Evolutionary conservation across 2,329 filamentous ascomycete genomes (phyloP), one percentile per base, ranked within the genome.

Genomic region (Gremmenia infestans): DNA sequence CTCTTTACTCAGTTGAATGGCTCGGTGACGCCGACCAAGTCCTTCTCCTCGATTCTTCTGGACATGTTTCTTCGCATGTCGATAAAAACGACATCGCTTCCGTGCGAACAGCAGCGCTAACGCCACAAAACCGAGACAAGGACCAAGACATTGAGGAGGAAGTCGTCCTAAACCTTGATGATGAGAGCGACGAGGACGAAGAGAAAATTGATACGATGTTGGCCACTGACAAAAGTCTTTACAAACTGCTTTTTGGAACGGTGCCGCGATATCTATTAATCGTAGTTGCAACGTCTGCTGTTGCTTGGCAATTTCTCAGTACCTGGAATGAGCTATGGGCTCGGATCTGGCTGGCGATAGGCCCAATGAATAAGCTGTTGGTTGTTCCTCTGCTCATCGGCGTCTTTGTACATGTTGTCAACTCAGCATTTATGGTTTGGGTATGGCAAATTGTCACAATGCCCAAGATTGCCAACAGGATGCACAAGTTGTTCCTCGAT

Each of bases 311-410:
- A 47, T 5, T 47, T 47, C 43, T 47, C 43, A 47, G 43, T 23
- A 47, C 43, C 43, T 47, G 43, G 43, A 47, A 47, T 47, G 43
- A 47, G 43, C 43, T 47, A 47, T 47, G 43, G 43, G 43, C 43
- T 47, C 43, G 43, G 8, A 23, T 47, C 43, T 47, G 43, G 43
- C 43, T 47, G 43, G 43, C 43, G 43, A 47, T 47, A 47, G 43
- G 43, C 19, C 43, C 43, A 12, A 47, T 47, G 43, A 47, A 47
- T 23, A 47, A 47, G 43, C 43, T 47, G 43, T 47, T 47, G 43
- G 43, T 47, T 47, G 19, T 47, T 47, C 43, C 43, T 47, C 43
- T 47, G 43, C 43, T 47, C 19, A 47, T 47, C 43, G 43, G 43
- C 43, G 19, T 47, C 43, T 47, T 47, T 47, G 43, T 47, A 47